Conservation (phyloP, 139 green algal genomes). For the Picochlorum sp. region DNA sequence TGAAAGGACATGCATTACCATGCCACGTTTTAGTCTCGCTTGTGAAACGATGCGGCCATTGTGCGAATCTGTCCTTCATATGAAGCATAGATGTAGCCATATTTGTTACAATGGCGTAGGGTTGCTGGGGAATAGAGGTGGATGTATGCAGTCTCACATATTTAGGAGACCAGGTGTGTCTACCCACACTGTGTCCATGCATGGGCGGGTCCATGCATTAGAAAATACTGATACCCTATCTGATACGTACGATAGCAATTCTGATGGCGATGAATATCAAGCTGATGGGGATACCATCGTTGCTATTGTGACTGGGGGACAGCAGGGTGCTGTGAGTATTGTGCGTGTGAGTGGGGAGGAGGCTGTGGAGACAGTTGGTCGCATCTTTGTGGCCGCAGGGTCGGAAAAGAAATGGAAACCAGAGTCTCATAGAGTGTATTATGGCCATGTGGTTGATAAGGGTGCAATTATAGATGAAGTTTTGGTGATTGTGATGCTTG, state of each 20-base stretch:
- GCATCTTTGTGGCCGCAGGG: conserved; percentile 49
- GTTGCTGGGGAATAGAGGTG: no score
- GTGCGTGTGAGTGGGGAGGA: conserved; percentile 72
- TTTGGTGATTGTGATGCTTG: conserved; percentile 71
- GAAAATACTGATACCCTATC: no score
- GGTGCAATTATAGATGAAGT: conserved; percentile 58
- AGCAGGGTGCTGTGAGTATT: conserved; percentile 73
- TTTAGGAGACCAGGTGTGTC: no score
- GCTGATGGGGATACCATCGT: conserved; percentile 60
- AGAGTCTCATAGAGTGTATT: conserved; percentile 69
- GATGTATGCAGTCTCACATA: no score
- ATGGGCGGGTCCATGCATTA: no score
- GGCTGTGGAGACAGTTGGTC: conserved; percentile 41
- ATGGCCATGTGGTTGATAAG: conserved; percentile 60
- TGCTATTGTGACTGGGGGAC: conserved; percentile 59
- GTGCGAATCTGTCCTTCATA: no score
- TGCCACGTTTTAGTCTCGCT: no score
- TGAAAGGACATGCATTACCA: no score
- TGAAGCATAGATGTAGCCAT: no score
- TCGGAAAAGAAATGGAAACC: conserved; percentile 38
- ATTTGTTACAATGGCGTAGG: no score
- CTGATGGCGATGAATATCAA: not conserved
- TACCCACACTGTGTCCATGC: no score
- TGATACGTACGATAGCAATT: not conserved
- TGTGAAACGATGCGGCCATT: no score